Evolutionary conservation across 2,329 filamentous ascomycete genomes (phyloP), one percentile per base, ranked within the genome.

Genomic region (Dissoconium aciculare): DNA sequence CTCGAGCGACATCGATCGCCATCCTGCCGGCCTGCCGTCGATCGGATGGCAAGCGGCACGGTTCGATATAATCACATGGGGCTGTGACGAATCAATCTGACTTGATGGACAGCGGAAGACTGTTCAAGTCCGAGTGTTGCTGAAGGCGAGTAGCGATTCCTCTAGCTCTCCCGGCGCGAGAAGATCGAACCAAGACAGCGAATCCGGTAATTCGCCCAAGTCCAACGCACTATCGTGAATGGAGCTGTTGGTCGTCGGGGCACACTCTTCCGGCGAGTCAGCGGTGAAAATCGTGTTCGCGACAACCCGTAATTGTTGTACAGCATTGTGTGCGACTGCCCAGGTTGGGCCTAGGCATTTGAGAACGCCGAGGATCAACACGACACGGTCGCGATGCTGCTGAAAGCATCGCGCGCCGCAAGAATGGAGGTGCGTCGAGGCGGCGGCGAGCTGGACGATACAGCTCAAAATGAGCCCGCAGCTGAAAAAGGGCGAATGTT

Each of bases 401-500:
- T 64, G 45, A 71, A 71, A 38, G 71, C 82, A 92, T 39, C 79
- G 80, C 33, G 77, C 81, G 19, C 19, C 19, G 19, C 19, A 23
- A n/a, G 19, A 8, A n/a, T 23, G 19, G 8, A 23, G 19, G 19
- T 23, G 19, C 8, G n/a, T 23, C 19, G 19, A 23, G 8, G 19
- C 19, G 19, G n/a, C 19, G 19, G 19, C 19, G 14, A 91, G 64
- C 46, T 89, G 80, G 3, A 87, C 78, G 43, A 85, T 78, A 5
- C 80, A 81, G 11, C 77, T 78, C 31, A 87, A 62, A 2, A 80
- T 80, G 29, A 89, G 62, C 23, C 79, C 75, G 49, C 81, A 89
- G 17, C 77, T 80, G 58, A 89, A 84, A 56, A 87, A 85, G 35
- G 83, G 81, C 0, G 74, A 84, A 55, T 92, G 82, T 17, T 71